Evolutionary conservation across 371 early-diverging fungal species (phyloP), one percentile per base, ranked within the genome.

Genomic region (Blakeslea trispora): DNA sequence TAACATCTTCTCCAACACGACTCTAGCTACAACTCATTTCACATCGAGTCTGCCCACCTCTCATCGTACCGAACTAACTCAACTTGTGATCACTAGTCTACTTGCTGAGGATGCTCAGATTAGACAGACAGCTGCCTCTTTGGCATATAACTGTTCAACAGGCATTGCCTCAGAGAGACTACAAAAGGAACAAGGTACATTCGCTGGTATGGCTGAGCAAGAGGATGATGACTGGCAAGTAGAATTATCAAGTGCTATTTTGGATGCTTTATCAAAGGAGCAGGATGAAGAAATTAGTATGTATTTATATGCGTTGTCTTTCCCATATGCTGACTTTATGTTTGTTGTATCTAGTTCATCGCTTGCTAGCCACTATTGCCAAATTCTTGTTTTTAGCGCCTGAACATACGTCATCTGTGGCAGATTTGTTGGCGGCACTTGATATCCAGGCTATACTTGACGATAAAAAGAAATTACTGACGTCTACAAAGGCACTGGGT

Each of bases 151-250:
- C 45, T 79, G 84, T 63, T 71, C 82, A 0, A 75, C 76, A 37
- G 69, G 71, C 35, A 57, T 84, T 14, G 76, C 81, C 3, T 57
- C 55, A 18, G 79, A 79, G 41, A 71, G 75, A n/a, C 42, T 69
- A 1, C 61, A 69, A 4, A 74, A 75, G 22, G 65, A 79, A 39
- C 68, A 69, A 17, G 75, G 79, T 5, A 72, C 71, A 19, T 53
- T 71, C 19, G 34, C 47, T 3, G 73, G 73, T n/a, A 66, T 65
- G 47, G 61, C 75, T n/a, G 71, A 70, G 14, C 72, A 74, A 53
- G 74, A 78, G 18, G 84, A 84, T 53, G 88, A 86, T 58, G 89
- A 87, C 45, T 91, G 91, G 91, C 68, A 74, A 23, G 70, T 79
- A 13, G 88, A 88, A 53, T 57, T 87, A 35, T 68, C 82, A 9